A percentile compares a stretch with the other conserved stretches of the same genome.
phyloP scores from a whole-genome alignment of 805 yeast genomes.

The Diddensiella transvaalensis region DNA sequence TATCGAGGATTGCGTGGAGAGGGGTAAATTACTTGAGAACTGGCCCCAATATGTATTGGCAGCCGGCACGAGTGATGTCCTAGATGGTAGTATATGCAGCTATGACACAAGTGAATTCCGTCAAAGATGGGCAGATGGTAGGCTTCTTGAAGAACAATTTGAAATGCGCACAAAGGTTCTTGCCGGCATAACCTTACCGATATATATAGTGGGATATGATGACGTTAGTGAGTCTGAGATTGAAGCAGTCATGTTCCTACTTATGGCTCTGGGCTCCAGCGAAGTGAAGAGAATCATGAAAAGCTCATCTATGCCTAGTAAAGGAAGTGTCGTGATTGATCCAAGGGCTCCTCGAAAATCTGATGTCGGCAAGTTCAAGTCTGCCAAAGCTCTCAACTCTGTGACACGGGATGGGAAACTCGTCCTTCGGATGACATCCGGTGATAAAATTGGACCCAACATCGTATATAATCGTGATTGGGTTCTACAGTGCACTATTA shows the following conservation, averaged over 20 bases:
- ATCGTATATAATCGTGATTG: constrained; percentile 26
- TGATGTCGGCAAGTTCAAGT: constrained; percentile 3
- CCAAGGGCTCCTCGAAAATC: constrained; percentile 11
- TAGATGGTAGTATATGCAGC: constrained; percentile 31
- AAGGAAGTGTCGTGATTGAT: constrained; percentile 23
- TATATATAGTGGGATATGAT: constrained; percentile 19
- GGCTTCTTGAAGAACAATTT: constrained; percentile 27
- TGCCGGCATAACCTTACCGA: constrained; percentile 17
- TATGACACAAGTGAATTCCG: constrained; percentile 25
- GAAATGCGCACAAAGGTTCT: constrained; percentile 20
- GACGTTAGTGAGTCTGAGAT: neutral
- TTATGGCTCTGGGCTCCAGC: constrained; percentile 9
- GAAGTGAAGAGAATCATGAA: neutral
- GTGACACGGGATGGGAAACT: constrained; percentile 14
- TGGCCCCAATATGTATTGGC: constrained; percentile 63
- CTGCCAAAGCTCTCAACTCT: constrained; percentile 13
- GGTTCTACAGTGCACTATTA: constrained; percentile 32
- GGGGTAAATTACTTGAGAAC: constrained; percentile 27
- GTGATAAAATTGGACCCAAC: constrained; percentile 12
- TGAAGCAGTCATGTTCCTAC: constrained; percentile 7
- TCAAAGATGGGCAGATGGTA: constrained; percentile 20
- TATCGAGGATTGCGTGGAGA: constrained; percentile 46
- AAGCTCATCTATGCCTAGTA: neutral
- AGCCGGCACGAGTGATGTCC: constrained; percentile 59
- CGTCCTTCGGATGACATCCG: neutral